A percentile compares a stretch with the other conserved stretches of the same genome.
Evolutionary conservation across 495 filamentous ascomycete species (phyloP).

Genomic region (Xylaria longipes): DNA sequence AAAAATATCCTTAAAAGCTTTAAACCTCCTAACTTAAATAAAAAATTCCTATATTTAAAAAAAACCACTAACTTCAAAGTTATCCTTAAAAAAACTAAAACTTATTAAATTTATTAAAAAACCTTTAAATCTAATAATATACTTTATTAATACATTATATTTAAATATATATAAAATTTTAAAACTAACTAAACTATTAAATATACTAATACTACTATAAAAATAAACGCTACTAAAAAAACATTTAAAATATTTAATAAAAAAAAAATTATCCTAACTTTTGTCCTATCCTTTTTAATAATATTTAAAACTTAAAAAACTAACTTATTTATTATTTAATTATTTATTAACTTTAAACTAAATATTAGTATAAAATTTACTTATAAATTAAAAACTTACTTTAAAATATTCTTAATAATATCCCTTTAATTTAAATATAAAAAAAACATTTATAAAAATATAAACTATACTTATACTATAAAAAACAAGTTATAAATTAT

Average conservation of each 20-base stretch:
- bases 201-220: neutral
- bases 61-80: neutral
- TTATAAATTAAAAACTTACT: too few relatives aligned
- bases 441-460: too few relatives aligned
- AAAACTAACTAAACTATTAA: neutral
- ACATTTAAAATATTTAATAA: neutral
- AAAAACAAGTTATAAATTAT: too few relatives aligned
- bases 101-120: neutral
- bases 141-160: slow-evolving; percentile 3
- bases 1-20: neutral
- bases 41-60: neutral
- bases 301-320: neutral
- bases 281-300: neutral
- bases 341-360: too few relatives aligned
- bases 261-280: neutral
- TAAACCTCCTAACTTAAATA: neutral
- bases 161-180: neutral
- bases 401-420: too few relatives aligned
- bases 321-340: too few relatives aligned
- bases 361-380: too few relatives aligned
- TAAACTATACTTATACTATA: too few relatives aligned
- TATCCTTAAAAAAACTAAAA: neutral
- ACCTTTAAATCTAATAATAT: neutral
- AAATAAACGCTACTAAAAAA: neutral
- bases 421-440: too few relatives aligned